Evolutionary conservation across 495 filamentous ascomycete species (phyloP).

Genomic region (Penicillium canescens): DNA sequence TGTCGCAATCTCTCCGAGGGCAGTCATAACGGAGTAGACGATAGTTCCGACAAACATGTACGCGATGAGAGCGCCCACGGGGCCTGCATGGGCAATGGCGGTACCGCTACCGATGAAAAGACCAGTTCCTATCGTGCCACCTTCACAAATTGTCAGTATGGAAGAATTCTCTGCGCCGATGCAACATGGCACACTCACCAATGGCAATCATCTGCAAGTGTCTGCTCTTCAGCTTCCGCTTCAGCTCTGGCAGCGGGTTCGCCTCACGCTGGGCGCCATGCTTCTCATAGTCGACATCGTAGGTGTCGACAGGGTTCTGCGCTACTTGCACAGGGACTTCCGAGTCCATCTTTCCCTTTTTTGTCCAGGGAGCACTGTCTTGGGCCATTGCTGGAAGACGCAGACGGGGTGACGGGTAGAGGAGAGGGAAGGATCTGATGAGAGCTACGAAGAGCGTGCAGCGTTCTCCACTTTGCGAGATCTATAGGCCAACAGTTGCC

Average conservation of each 20-base stretch:
- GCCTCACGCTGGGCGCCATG: slow-evolving; percentile 41
- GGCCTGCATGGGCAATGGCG: slow-evolving; percentile 65
- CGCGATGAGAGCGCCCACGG: slow-evolving; percentile 68
- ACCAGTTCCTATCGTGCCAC: slow-evolving; percentile 79
- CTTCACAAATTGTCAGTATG: slow-evolving; percentile 54
- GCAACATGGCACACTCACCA: slow-evolving; percentile 36
- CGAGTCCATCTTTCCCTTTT: slow-evolving; percentile 33
- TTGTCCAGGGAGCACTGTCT: slow-evolving; percentile 18
- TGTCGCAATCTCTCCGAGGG: slow-evolving; percentile 71
- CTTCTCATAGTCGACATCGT: slow-evolving; percentile 45
- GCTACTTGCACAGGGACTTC: slow-evolving; percentile 31
- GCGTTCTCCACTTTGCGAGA: slow-evolving; percentile 4
- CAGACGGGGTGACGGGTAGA: slow-evolving; percentile 1
- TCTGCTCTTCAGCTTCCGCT: slow-evolving; percentile 67
- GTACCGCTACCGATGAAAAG: slow-evolving; percentile 75
- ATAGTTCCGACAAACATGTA: slow-evolving; percentile 64
- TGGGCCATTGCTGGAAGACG: slow-evolving; percentile 25
- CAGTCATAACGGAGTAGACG: slow-evolving; percentile 60
- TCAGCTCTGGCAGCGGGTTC: slow-evolving; percentile 43
- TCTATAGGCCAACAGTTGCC: slow-evolving; percentile 5
- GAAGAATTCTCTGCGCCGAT: slow-evolving; percentile 18
- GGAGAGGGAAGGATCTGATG: slow-evolving; percentile 10
- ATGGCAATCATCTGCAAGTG: slow-evolving; percentile 77
- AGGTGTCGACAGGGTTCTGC: slow-evolving; percentile 4
- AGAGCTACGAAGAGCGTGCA: slow-evolving; percentile 9